Evolutionary conservation across 1,284 basidiomycete genomes (phyloP).

Genomic region (Microbotryum saponariae): DNA sequence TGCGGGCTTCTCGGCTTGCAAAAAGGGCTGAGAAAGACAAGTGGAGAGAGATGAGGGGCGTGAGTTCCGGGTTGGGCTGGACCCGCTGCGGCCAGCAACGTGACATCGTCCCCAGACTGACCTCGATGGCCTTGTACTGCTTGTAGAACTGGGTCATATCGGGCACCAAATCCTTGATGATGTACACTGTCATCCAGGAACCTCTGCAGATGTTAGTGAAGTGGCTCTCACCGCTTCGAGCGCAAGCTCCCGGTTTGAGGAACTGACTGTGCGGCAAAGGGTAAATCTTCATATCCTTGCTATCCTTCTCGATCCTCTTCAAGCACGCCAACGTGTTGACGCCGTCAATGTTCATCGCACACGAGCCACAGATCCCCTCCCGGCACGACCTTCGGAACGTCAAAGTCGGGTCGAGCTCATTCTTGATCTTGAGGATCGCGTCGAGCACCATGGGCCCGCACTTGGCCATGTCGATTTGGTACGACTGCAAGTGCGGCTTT

Average conservation of each 20-base stretch:
- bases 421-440: constrained; percentile 97
- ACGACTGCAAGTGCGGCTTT: constrained; percentile 86
- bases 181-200: constrained; percentile 63
- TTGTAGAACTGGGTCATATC: constrained; percentile 79
- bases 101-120: constrained; percentile 38
- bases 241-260: not conserved
- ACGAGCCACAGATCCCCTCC: constrained; percentile 97
- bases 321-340: constrained; percentile 92
- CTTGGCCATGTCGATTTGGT: constrained; percentile 86
- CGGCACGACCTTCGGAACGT: constrained; percentile 95
- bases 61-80: constrained; percentile 31
- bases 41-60: constrained; percentile 3
- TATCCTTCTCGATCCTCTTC: constrained; percentile 81
- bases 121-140: constrained; percentile 97
- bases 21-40: constrained; percentile 51
- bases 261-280: constrained; percentile 92
- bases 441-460: constrained; percentile 96
- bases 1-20: constrained; percentile 84
- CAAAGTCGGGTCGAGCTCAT: constrained; percentile 90
- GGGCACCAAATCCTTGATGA: constrained; percentile 96
- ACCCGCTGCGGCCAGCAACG: no score
- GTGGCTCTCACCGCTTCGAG: not conserved
- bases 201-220: no score
- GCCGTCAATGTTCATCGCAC: constrained; percentile 98
- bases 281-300: constrained; percentile 83